phyloP scores from a whole-genome alignment of 495 filamentous ascomycete species.

The Polyplosphaeria fusca region DNA sequence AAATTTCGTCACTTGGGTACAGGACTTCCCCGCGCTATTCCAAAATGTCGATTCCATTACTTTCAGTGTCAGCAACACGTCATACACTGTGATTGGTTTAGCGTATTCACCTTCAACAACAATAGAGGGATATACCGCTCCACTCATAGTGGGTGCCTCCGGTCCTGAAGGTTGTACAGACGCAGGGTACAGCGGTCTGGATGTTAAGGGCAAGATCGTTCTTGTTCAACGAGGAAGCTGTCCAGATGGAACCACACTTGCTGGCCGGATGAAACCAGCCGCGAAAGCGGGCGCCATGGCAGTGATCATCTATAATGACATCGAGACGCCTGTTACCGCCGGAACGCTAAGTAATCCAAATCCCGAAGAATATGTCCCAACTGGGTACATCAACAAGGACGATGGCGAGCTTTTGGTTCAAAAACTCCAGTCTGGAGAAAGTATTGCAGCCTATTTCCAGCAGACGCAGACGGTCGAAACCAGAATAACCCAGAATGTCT shows the following conservation, averaged over 20 bases:
- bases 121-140: conserved; percentile 42
- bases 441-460: conserved; percentile 33
- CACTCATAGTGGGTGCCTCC: conserved; percentile 42
- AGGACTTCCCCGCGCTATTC: conserved; percentile 46
- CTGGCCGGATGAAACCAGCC: conserved; percentile 48
- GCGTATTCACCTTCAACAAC: conserved; percentile 47
- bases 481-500: conserved; percentile 53
- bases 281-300: conserved; percentile 59
- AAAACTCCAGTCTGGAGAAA: conserved; percentile 49
- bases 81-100: conserved; percentile 43
- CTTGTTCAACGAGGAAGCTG: conserved; percentile 45
- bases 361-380: conserved; percentile 47
- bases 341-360: conserved; percentile 46
- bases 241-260: conserved; percentile 44
- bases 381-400: conserved; percentile 49
- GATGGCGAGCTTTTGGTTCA: conserved; percentile 50
- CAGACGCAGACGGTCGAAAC: conserved; percentile 43
- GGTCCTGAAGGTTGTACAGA: conserved; percentile 42
- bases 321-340: conserved; percentile 39
- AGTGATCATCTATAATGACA: conserved; percentile 65
- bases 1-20: conserved; percentile 40
- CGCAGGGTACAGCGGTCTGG: conserved; percentile 38
- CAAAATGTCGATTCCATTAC: conserved; percentile 40
- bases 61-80: conserved; percentile 37
- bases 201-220: conserved; percentile 48